These are phyloP conservation scores for Boletus smithii DNA, from an alignment of 1,284 basidiomycete genomes.

Conservation along the genomic window DNA sequence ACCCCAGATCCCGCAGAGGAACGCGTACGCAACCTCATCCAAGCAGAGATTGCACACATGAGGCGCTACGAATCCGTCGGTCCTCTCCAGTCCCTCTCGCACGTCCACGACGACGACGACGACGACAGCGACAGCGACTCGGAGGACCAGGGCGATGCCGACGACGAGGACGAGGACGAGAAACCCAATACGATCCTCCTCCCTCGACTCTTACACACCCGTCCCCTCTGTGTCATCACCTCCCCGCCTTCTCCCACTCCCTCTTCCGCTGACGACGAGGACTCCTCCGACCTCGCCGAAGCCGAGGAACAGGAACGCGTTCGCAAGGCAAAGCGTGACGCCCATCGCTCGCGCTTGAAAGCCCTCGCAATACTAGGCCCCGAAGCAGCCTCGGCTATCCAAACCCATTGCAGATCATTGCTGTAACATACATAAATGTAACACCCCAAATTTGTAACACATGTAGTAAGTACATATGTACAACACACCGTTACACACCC, in stretches of 20 bases:
- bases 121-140: too few species aligned
- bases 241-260: too few species aligned
- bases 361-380: slow-evolving; percentile 6
- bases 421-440: too few species aligned
- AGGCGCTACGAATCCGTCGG: slow-evolving; percentile 4
- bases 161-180: not conserved
- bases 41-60: slow-evolving; percentile 1
- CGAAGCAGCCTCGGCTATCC: not conserved
- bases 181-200: slow-evolving; percentile 1
- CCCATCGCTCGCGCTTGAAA: slow-evolving; percentile 13
- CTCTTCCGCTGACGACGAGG: not conserved
- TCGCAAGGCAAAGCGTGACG: slow-evolving; percentile 17
- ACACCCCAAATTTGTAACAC: too few species aligned
- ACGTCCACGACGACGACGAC: too few species aligned
- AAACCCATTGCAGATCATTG: not conserved
- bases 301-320: slow-evolving; percentile 11
- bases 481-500: too few species aligned
- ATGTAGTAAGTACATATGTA: too few species aligned
- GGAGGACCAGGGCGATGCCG: too few species aligned
- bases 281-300: not conserved
- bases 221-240: too few species aligned
- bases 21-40: not conserved
- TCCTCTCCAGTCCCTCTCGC: not conserved
- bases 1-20: slow-evolving; percentile 1
- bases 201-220: too few species aligned